Evolutionary conservation across 208 protist species (phyloP).

Genomic region (Crithidia bombi): DNA sequence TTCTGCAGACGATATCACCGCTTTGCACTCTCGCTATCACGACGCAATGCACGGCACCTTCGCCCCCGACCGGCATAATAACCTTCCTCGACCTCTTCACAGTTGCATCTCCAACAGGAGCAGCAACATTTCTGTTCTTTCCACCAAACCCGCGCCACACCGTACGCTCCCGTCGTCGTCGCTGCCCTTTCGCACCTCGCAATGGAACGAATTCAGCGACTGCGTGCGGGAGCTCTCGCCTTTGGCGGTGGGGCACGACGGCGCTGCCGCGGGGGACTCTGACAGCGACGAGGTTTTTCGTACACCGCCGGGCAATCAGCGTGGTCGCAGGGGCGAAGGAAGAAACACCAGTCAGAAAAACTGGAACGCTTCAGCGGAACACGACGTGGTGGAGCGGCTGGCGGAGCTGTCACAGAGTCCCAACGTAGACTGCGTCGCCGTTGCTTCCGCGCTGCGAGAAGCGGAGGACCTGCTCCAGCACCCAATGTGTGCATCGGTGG

Average conservation of each 20-base stretch:
- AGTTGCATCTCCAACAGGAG: background rate
- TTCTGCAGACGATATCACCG: constrained; percentile 30
- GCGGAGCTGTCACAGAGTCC: constrained; percentile 24
- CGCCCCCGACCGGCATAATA: constrained; percentile 24
- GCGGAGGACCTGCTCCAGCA: constrained; percentile 16
- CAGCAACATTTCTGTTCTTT: constrained; percentile 5
- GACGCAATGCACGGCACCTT: constrained; percentile 44
- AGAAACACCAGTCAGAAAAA: background rate
- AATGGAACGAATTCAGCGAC: constrained; percentile 32
- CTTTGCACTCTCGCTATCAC: constrained; percentile 55
- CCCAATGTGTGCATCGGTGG: background rate
- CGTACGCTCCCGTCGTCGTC: background rate
- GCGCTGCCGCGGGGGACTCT: background rate
- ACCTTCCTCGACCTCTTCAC: constrained; percentile 11
- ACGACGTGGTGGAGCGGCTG: constrained; percentile 19
- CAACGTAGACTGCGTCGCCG: constrained; percentile 8
- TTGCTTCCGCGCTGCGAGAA: constrained; percentile 25
- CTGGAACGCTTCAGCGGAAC: background rate
- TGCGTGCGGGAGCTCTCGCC: constrained; percentile 29
- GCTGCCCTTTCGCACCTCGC: constrained; percentile 17
- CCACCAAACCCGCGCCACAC: background rate
- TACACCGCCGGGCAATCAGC: background rate
- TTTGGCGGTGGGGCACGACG: background rate
- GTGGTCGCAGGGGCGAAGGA: background rate
- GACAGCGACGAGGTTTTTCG: background rate